These are phyloP conservation scores for Nematocida parisii DNA, from an alignment of 371 early-diverging fungal species.

Conservation along the genomic window DNA sequence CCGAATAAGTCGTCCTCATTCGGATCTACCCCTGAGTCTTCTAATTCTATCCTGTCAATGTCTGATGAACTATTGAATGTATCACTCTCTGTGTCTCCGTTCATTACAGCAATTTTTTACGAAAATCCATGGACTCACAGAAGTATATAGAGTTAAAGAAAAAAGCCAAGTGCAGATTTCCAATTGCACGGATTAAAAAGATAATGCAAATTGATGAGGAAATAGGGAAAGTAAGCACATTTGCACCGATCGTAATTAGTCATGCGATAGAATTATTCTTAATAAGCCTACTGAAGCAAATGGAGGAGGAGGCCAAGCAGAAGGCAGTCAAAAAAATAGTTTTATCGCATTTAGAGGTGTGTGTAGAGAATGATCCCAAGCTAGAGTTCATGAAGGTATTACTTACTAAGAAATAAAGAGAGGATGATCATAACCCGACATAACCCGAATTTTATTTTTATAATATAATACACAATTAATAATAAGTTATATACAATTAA, in stretches of 20 bases:
- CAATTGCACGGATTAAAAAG: constrained; percentile 88
- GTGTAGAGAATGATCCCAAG: constrained; percentile 21
- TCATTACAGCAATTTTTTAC: constrained; percentile 50
- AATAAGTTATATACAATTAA: too few relatives aligned
- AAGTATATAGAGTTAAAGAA: constrained; percentile 53
- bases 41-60: constrained; percentile 24
- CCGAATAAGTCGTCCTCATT: constrained; percentile 41
- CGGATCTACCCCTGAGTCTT: constrained; percentile 30
- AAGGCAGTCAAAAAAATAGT: constrained; percentile 48
- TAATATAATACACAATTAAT: too few relatives aligned
- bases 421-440: background rate
- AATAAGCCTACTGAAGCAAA: constrained; percentile 49
- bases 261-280: constrained; percentile 71
- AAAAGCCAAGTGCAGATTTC: constrained; percentile 68
- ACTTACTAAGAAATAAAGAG: constrained; percentile 34
- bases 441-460: too few relatives aligned
- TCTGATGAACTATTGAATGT: constrained; percentile 2
- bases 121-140: constrained; percentile 28
- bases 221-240: constrained; percentile 95
- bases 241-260: constrained; percentile 91
- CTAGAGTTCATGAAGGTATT: constrained; percentile 29
- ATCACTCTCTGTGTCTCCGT: constrained; percentile 25
- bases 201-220: constrained; percentile 99
- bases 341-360: constrained; percentile 32
- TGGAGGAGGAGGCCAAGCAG: constrained; percentile 53